phyloP scores from a whole-genome alignment of 805 yeast genomes.

The Spathaspora boniae region DNA sequence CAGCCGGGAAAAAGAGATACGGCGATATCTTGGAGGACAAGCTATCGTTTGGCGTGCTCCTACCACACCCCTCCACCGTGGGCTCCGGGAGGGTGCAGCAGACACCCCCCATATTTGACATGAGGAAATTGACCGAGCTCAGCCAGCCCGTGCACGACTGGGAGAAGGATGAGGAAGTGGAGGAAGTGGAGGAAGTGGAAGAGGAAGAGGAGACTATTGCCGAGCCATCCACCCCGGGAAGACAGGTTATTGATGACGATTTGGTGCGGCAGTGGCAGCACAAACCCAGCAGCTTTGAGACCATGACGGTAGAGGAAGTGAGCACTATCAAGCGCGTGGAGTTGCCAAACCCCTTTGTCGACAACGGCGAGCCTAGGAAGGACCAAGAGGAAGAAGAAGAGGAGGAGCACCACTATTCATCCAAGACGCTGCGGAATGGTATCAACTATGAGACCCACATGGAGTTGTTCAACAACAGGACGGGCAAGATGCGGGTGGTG shows the following conservation, averaged over 20 bases:
- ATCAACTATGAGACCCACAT: conserved; percentile 21
- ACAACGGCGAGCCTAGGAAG: not conserved
- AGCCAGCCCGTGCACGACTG: no score
- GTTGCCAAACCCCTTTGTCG: conserved; percentile 23
- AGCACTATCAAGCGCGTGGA: conserved; percentile 9
- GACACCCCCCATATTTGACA: conserved; percentile 12
- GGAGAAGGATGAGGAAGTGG: conserved; percentile 25
- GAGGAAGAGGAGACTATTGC: not conserved
- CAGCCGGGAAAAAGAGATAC: conserved; percentile 15
- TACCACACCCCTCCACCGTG: conserved; percentile 37
- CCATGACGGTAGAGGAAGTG: conserved; percentile 2
- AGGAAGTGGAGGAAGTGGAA: conserved; percentile 13
- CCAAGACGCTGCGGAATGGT: conserved; percentile 2
- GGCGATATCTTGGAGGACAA: conserved; percentile 16
- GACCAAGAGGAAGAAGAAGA: not conserved
- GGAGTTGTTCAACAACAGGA: conserved; percentile 31
- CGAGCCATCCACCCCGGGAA: conserved; percentile 24
- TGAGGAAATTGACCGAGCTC: conserved; percentile 17
- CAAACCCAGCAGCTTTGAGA: conserved; percentile 21
- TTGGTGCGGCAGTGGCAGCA: conserved; percentile 37
- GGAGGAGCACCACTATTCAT: not conserved
- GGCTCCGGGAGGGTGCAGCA: conserved; percentile 32
- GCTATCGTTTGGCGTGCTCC: conserved; percentile 23
- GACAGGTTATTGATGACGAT: conserved; percentile 31
- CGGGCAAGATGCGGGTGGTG: conserved; percentile 33